Evolutionary conservation across 2,329 filamentous ascomycete genomes (phyloP), one percentile per base, ranked within the genome.

Genomic region (Cladorrhinum sp.): DNA sequence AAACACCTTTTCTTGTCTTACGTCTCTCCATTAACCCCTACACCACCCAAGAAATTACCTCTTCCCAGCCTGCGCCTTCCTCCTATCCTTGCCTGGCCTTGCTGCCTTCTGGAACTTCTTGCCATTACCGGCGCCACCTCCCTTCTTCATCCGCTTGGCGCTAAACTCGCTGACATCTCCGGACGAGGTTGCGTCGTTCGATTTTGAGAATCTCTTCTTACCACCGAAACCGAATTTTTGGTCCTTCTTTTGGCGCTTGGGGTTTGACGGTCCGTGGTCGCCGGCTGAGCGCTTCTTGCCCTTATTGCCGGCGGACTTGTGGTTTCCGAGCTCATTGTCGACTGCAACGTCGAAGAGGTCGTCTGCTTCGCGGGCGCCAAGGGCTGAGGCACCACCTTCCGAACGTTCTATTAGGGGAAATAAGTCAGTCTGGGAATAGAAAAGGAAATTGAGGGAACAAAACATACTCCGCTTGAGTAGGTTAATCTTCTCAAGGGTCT

Each of bases 401-500:
- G 92, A 88, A 66, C 94, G 92, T 82, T 97, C 93, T 97, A 70
- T 67, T n/a, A 36, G 66, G 59, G 59, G 6, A 4, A 16, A 23
- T 21, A 42, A 26, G 62, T 74, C 66, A 72, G 68, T 61, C 49
- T 50, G 10, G 16, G 10, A 18, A n/a, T 23, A 39, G n/a, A 49
- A 65, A 59, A 28, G 50, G 42, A 59, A 52, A 51, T 21, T 46
- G 53, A 58, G 51, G 42, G 23, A 52, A 49, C 58, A 46, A 20
- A 24, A 84, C 91, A 68, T 84, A 98, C 94, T 99, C 81, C 93
- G 86, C 86, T 99, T 99, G 70, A 99, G 79, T 26, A 86, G 84
- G 78, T 93, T 92, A 72, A 99, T 97, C 83, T 97, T 97, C 69
- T 98, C 95, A 65, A 99, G 80, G 3, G 92, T 96, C 65, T 96